Evolutionary conservation across 1,284 basidiomycete species (phyloP), one percentile per base, ranked within the genome.

Genomic region (Sporisorium graminicola): DNA sequence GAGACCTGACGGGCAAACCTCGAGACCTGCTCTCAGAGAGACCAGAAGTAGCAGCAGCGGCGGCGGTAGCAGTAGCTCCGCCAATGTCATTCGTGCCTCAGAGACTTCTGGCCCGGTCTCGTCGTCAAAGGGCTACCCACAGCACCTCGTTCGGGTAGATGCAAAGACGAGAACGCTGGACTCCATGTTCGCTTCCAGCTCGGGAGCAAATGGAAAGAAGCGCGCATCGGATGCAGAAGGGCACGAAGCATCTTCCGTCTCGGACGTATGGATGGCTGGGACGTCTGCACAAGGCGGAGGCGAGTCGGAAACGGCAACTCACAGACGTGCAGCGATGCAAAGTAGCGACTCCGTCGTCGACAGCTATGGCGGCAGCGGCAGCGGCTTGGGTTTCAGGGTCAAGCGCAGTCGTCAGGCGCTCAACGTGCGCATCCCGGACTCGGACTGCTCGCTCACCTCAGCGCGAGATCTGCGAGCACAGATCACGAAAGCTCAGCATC

Each of bases 131-230:
- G 75, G 74, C 29, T 58, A 88, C 83, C 93, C 96, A 0, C 93
- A 98, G 57, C 92, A 95, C 84, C 94, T 97, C 88, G 92, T 99
- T 52, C 91, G 97, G 55, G 95, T 94, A 8, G 97, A 96, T 20
- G 88, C 92, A 16, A 89, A 91, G 55, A 92, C 95, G 65, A 90
- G 94, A 46, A 98, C 95, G 0, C 89, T 99, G 13, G 95, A 98
- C 80, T 94, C 94, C 0, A 97, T 83, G 77, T 64, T 80, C 37
- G 42, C 61, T 14, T 43, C 65, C 8, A 53, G 50, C 7, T 22
- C 63, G 22, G 53, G 29, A 31, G 6, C 52, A 8, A 24, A 52
- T 7, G 65, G 58, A 51, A 72, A 76, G 52, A 68, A 72, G 51
- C 68, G 61, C 8, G 40, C 57, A 1, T 33, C 64, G 9, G 61